These are phyloP conservation scores for Rhodotorula sp. DNA, from an alignment of 1,284 basidiomycete species.

Conservation along the genomic window DNA sequence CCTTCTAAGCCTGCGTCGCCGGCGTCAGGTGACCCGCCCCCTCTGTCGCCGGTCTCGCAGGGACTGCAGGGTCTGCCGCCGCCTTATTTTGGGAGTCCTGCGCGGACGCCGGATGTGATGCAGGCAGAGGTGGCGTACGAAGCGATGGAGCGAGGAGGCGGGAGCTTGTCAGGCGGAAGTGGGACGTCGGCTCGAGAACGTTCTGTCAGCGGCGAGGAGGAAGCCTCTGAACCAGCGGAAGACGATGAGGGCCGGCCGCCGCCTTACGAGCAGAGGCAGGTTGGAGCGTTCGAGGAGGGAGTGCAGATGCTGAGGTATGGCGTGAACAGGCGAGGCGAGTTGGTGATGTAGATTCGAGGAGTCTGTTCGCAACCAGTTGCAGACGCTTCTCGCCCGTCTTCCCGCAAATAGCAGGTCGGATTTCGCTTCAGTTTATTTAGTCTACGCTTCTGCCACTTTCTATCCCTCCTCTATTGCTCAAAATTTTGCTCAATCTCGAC, in stretches of 20 bases:
- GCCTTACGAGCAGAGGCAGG: slow-evolving; percentile 6
- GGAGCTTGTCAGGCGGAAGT: not conserved
- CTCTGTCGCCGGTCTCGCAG: not conserved
- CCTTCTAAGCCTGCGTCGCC: not conserved
- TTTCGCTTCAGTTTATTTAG: too few relatives aligned
- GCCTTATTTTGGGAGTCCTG: not conserved
- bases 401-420: too few relatives aligned
- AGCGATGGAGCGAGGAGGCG: too few relatives aligned
- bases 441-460: not conserved
- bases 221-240: not conserved
- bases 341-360: slow-evolving; percentile 6
- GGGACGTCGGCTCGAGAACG: not conserved
- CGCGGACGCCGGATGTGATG: not conserved
- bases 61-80: not conserved
- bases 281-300: not conserved
- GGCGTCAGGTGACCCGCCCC: too few relatives aligned
- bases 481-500: slow-evolving; percentile 33
- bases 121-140: too few relatives aligned
- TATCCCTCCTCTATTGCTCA: not conserved
- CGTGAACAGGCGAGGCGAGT: slow-evolving; percentile 3
- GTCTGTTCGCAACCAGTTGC: too few relatives aligned
- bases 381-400: too few relatives aligned
- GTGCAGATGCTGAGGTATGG: not conserved
- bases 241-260: not conserved
- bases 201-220: not conserved